phyloP scores from a whole-genome alignment of 139 green algal species.

The Chlorella vulgaris region DNA sequence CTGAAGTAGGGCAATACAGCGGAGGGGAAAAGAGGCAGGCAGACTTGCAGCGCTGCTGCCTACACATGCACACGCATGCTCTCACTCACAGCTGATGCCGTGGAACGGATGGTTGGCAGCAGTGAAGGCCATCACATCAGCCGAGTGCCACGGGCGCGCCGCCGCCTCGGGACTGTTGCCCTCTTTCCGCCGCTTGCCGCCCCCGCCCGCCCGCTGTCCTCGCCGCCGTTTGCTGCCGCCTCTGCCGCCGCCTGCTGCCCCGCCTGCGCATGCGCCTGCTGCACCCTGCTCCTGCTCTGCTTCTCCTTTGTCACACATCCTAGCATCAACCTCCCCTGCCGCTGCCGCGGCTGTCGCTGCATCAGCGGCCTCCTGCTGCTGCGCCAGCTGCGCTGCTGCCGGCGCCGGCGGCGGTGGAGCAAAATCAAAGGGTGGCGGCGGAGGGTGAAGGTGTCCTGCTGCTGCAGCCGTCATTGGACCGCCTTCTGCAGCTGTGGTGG shows the following conservation, averaged over 20 bases:
- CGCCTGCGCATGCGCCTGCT: background rate
- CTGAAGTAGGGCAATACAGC: no score
- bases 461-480: no score
- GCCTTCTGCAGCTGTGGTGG: no score
- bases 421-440: no score
- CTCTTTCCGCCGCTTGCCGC: background rate
- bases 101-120: constrained; percentile 1
- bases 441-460: background rate
- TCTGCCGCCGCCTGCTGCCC: background rate
- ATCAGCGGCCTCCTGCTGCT: no score
- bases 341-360: background rate
- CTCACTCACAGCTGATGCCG: constrained; percentile 20
- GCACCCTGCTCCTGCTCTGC: background rate
- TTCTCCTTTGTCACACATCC: background rate
- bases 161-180: background rate
- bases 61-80: no score
- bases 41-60: no score
- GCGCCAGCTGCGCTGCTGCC: background rate
- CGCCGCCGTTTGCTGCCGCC: background rate
- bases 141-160: background rate
- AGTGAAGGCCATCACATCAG: constrained; percentile 6
- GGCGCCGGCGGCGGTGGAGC: background rate
- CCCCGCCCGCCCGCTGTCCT: background rate
- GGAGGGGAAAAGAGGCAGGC: background rate
- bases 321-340: background rate